Base-by-base conservation (phyloP, 1,139 yeast species). In the Yamadazyma dushanensis region DNA sequence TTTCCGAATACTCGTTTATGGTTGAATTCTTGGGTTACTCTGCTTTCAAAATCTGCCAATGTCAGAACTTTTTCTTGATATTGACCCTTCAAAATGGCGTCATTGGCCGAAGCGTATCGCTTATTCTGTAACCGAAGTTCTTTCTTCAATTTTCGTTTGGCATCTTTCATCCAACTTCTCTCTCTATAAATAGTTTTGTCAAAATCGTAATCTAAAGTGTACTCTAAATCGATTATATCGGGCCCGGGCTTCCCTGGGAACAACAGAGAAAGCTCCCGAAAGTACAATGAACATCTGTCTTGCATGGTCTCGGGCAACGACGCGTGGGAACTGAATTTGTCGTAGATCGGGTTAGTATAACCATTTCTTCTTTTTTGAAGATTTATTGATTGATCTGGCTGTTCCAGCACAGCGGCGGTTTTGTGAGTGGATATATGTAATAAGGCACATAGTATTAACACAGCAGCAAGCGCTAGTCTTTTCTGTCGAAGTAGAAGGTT, bases 1-100 rank as follows among this genome's bases (percentile, higher is more conserved):
- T 53, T 51, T 3, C 70, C 71, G 45, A 54, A 62, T 2, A 63
- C 47, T 32, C 65, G 46, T 47, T 54, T 50, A 39, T 62, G 63
- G 29, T 47, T 50, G 26, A 63, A 40, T 10, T 57, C 57, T 25
- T 44, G 45, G 10, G 49, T 41, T 8, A 57, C 41, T n/a, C 43
- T 32, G 9, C 40, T 33, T 40, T 66, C 70, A 32, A 47, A 45
- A 3, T 40, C 40, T 3, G 54, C 45, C n/a, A 59, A 44, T 19
- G 37, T 24, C 4, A 25, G 20, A 3, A 47, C 17, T 16, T 44
- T 49, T 8, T 34, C 39, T 2, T 34, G 50, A 28, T 31, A 47
- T 8, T 28, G 48, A 33, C 13, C 34, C 15, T 42, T 44, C 11
- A 58, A 40, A 16, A 39, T 43, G 7, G 25, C 24, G 5, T 38